Conservation (phyloP, 805 yeast genomes). For the Priceomyces haplophilus region DNA sequence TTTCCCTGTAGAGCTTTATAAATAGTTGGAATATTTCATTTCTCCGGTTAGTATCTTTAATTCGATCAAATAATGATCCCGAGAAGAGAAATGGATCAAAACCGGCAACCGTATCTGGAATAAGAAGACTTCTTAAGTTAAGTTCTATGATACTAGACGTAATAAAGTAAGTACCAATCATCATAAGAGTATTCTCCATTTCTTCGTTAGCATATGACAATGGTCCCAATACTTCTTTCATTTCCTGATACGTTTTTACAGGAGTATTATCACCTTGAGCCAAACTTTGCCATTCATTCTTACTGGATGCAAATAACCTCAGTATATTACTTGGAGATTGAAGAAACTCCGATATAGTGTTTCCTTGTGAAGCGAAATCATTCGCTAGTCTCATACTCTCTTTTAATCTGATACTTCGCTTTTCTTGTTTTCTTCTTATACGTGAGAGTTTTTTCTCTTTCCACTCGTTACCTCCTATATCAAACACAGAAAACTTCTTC, state of each 20-base stretch:
- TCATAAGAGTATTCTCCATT: conserved; percentile 20
- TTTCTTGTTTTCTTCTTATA: conserved; percentile 6
- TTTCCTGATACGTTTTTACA: not conserved
- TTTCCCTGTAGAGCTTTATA: conserved; percentile 5
- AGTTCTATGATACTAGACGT: conserved; percentile 28
- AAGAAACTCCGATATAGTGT: conserved; percentile 10
- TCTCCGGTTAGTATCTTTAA: conserved; percentile 15
- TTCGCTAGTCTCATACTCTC: conserved; percentile 11
- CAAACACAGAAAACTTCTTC: conserved; percentile 1
- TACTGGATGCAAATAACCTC: conserved; percentile 3
- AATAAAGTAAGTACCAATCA: conserved; percentile 21
- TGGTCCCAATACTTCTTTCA: not conserved
- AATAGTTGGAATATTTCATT: conserved; percentile 17
- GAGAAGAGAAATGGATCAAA: conserved; percentile 13
- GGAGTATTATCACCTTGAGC: conserved; percentile 7
- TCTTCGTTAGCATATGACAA: conserved; percentile 15
- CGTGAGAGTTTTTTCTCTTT: conserved; percentile 7
- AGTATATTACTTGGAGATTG: conserved; percentile 2
- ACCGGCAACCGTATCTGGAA: conserved; percentile 5
- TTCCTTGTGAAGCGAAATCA: conserved; percentile 12
- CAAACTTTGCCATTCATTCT: conserved; percentile 9
- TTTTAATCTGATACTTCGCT: not conserved
- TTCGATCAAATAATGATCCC: conserved; percentile 15
- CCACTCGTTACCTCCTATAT: not conserved
- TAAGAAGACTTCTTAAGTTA: conserved; percentile 21